phyloP scores from a whole-genome alignment of 2,329 filamentous ascomycete species.

The Aspergillus sp. region DNA sequence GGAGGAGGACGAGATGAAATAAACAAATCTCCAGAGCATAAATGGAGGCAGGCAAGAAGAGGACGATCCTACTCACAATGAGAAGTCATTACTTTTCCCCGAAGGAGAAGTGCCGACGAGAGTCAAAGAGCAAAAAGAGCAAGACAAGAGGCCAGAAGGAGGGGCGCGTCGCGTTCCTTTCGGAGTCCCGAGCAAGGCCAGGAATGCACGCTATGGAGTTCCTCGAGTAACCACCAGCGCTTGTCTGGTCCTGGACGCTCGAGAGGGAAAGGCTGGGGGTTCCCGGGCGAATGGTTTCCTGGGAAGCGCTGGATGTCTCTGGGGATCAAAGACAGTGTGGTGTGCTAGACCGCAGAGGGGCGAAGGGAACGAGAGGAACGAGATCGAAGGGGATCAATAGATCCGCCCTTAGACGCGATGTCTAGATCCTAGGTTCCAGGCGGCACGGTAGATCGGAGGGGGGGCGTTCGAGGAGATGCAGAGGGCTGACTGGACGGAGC shows the following conservation, averaged over 20 bases:
- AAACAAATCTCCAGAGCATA: slow-evolving; percentile 37
- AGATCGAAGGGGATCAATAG: slow-evolving; percentile 16
- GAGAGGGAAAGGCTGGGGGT: background rate
- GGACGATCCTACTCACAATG: slow-evolving; percentile 39
- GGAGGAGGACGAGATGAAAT: slow-evolving; percentile 41
- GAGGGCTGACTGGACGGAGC: background rate
- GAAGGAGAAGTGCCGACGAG: slow-evolving; percentile 17
- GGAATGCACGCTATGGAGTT: slow-evolving; percentile 42
- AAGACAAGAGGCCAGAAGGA: slow-evolving; percentile 13
- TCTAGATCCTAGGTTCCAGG: slow-evolving; percentile 11
- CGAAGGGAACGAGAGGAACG: slow-evolving; percentile 3
- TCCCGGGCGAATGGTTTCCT: slow-evolving; percentile 13
- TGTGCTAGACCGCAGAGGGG: slow-evolving; percentile 3
- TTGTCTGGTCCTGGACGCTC: slow-evolving; percentile 4
- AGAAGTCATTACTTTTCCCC: slow-evolving; percentile 38
- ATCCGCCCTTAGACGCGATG: slow-evolving; percentile 19
- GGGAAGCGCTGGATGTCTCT: slow-evolving; percentile 23
- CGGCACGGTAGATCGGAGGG: slow-evolving; percentile 5
- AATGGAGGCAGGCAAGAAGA: slow-evolving; percentile 26
- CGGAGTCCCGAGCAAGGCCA: slow-evolving; percentile 39
- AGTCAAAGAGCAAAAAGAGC: slow-evolving; percentile 8
- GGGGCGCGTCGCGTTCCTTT: slow-evolving; percentile 40
- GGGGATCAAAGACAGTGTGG: slow-evolving; percentile 7
- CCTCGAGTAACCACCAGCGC: slow-evolving; percentile 34
- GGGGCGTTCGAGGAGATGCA: background rate